phyloP scores from a whole-genome alignment of 192 early-diverging fungal species.

The Rhizophagus clarus region DNA sequence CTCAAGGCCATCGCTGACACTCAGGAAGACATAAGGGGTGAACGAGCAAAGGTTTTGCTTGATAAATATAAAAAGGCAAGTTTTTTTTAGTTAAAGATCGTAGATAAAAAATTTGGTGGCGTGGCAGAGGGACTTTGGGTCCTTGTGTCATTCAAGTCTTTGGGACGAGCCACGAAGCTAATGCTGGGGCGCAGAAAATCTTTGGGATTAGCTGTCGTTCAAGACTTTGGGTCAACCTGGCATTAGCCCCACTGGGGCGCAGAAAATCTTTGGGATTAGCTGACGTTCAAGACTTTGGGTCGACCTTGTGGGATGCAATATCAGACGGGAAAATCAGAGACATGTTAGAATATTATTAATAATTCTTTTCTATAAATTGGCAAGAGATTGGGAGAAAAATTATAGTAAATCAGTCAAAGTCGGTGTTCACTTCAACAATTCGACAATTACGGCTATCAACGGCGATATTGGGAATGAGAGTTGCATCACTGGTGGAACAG shows the following conservation, averaged over 20 bases:
- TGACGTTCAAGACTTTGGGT: conserved; percentile 31
- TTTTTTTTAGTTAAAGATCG: background rate
- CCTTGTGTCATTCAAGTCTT: conserved; percentile 27
- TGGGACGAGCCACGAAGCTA: conserved; percentile 21
- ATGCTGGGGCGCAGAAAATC: conserved; percentile 18
- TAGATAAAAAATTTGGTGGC: conserved; percentile 19
- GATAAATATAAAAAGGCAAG: background rate
- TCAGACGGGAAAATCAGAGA: background rate
- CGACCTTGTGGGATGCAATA: conserved; percentile 6
- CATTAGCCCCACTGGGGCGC: conserved; percentile 16
- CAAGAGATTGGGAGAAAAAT: too few relatives aligned
- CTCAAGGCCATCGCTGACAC: background rate
- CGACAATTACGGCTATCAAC: too few relatives aligned
- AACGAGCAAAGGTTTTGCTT: conserved; percentile 2
- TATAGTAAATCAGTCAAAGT: too few relatives aligned
- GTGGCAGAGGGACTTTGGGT: background rate
- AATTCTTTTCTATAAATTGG: too few relatives aligned
- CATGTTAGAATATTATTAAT: too few relatives aligned
- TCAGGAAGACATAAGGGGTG: background rate
- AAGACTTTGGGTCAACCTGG: conserved; percentile 9
- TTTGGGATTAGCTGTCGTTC: background rate
- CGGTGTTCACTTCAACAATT: too few relatives aligned
- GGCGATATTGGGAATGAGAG: too few relatives aligned
- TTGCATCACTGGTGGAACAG: too few relatives aligned
- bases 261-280: conserved; percentile 24